Evolutionary conservation across 2,329 filamentous ascomycete genomes (phyloP).

Genomic region (Blastomyces silverae): DNA sequence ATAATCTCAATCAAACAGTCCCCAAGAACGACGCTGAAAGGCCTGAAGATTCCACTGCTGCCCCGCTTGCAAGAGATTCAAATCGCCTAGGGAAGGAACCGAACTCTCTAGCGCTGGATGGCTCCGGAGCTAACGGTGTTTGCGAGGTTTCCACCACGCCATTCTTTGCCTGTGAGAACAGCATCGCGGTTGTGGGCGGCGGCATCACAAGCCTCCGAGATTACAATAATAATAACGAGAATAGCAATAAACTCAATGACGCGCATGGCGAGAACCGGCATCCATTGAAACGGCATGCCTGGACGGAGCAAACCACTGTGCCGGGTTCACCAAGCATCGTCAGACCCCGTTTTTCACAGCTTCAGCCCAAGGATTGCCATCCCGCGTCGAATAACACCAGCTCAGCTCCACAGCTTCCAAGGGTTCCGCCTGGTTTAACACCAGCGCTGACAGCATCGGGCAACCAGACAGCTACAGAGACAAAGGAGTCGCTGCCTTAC

Average conservation of each 20-base stretch:
- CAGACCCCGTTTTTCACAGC: not conserved
- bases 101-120: not conserved
- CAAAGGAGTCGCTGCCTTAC: slow-evolving; percentile 2
- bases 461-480: not conserved
- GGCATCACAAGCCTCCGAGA: not conserved
- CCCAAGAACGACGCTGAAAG: not conserved
- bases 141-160: not conserved
- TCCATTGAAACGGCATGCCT: not conserved
- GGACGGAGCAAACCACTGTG: not conserved
- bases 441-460: not conserved
- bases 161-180: not conserved
- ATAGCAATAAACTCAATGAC: not conserved
- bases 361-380: not conserved
- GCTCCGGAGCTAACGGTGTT: not conserved
- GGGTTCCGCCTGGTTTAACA: not conserved
- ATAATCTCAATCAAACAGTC: not conserved
- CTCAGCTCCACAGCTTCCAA: slow-evolving; percentile 4
- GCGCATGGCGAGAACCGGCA: not conserved
- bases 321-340: not conserved
- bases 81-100: not conserved
- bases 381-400: not conserved
- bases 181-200: not conserved
- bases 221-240: not conserved
- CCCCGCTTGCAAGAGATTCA: not conserved
- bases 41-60: not conserved